Conservation (phyloP, 768 basidiomycete genomes). For the Kwoniella mangroviensis region DNA sequence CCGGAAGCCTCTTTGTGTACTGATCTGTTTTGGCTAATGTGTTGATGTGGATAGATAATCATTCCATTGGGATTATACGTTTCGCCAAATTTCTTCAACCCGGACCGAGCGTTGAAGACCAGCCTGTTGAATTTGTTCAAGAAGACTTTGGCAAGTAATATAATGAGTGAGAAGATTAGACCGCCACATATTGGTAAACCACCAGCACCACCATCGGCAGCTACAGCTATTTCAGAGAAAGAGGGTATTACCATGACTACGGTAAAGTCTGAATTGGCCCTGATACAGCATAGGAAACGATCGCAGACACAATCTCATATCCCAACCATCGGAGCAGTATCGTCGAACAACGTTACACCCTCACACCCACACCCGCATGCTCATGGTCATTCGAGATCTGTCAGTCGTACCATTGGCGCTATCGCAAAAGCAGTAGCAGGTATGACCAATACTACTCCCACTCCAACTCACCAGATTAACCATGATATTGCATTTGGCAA, state of each 20-base stretch:
- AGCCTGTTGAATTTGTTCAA: slow-evolving; percentile 38
- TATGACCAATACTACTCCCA: not conserved
- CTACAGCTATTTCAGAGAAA: not conserved
- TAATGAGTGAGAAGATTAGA: slow-evolving; percentile 34
- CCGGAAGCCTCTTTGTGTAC: not conserved
- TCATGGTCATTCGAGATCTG: slow-evolving; percentile 18
- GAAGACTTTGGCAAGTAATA: slow-evolving; percentile 33
- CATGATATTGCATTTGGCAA: not conserved
- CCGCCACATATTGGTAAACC: slow-evolving; percentile 34
- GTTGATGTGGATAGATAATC: slow-evolving; percentile 22
- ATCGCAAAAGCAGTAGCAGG: slow-evolving; percentile 30
- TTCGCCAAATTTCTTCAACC: slow-evolving; percentile 26
- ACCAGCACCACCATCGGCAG: not conserved
- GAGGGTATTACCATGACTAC: not conserved
- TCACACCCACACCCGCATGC: not conserved
- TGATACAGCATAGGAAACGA: not conserved
- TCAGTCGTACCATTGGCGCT: slow-evolving; percentile 26
- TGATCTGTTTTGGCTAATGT: too few species aligned
- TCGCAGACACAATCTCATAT: slow-evolving; percentile 9
- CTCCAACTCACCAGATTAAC: not conserved
- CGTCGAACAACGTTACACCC: not conserved
- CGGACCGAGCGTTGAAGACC: slow-evolving; percentile 29
- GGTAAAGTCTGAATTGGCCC: not conserved
- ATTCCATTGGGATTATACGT: slow-evolving; percentile 29
- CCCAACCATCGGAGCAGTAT: not conserved